Conservation (phyloP, 2,329 filamentous ascomycete species). For the Sporothrix brasiliensis region DNA sequence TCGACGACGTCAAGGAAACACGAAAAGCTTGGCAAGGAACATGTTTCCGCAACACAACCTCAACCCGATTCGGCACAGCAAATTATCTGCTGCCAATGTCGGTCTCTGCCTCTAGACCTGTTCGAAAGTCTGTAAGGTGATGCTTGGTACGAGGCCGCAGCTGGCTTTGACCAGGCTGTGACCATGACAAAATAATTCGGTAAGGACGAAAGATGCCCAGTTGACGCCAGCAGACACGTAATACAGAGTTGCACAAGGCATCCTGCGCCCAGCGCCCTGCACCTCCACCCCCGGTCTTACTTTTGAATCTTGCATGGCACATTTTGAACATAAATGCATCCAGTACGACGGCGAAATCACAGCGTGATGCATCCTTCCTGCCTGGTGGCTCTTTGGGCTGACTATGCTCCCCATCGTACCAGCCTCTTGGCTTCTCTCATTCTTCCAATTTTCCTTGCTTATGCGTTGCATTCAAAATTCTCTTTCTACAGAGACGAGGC, state of each 20-base stretch:
- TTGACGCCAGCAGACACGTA: background rate
- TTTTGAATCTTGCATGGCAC: too few species aligned
- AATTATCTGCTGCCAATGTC: background rate
- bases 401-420: background rate
- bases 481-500: background rate
- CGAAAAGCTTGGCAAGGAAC: constrained; percentile 24
- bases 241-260: background rate
- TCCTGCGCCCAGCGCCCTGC: background rate
- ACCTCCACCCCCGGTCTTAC: background rate
- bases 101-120: background rate
- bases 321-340: too few species aligned
- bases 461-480: background rate
- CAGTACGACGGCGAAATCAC: too few species aligned
- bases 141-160: background rate
- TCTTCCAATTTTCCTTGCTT: constrained; percentile 10
- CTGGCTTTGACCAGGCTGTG: background rate
- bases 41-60: constrained; percentile 20
- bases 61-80: background rate
- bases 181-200: background rate
- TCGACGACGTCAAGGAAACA: background rate
- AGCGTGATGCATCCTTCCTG: background rate
- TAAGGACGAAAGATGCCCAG: background rate
- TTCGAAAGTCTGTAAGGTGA: background rate
- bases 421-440: constrained; percentile 1
- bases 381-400: background rate